Conservation (phyloP, 1,284 basidiomycete genomes). For the Meira miltonrushii region DNA sequence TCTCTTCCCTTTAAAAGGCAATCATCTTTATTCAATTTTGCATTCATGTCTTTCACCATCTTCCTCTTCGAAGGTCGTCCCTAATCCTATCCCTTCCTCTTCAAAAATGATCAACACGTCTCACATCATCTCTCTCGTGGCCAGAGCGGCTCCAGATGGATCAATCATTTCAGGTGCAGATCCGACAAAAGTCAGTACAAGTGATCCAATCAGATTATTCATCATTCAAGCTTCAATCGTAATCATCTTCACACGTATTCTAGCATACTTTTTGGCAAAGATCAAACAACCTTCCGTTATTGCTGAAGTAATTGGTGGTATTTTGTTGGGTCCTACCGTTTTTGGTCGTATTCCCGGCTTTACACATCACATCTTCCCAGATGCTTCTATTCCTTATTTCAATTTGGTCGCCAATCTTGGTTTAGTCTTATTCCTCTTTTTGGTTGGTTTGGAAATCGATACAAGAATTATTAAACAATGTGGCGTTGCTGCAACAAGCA, state of each 20-base stretch:
- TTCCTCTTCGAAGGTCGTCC: not conserved
- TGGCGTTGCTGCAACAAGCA: slow-evolving; percentile 49
- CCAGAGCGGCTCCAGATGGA: slow-evolving; percentile 27
- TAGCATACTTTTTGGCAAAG: slow-evolving; percentile 62
- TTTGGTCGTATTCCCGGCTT: slow-evolving; percentile 47
- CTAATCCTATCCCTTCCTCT: not conserved
- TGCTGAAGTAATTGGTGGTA: slow-evolving; percentile 78
- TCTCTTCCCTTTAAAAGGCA: too few relatives aligned
- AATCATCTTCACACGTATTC: slow-evolving; percentile 67
- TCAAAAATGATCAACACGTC: too few relatives aligned
- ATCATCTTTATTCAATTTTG: not conserved
- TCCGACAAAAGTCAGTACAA: slow-evolving; percentile 61
- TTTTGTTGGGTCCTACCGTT: slow-evolving; percentile 59
- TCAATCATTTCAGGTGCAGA: slow-evolving; percentile 63
- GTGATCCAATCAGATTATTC: slow-evolving; percentile 73
- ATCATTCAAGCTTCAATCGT: slow-evolving; percentile 69
- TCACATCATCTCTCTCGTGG: slow-evolving; percentile 1
- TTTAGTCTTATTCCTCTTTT: slow-evolving; percentile 61
- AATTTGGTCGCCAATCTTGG: slow-evolving; percentile 88
- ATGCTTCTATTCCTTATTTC: slow-evolving; percentile 68
- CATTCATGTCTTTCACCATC: not conserved
- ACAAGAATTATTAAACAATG: slow-evolving; percentile 63
- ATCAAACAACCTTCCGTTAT: slow-evolving; percentile 80
- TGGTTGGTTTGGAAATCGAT: slow-evolving; percentile 90
- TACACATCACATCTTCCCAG: slow-evolving; percentile 44